phyloP scores from a whole-genome alignment of 495 filamentous ascomycete species.

The Aspergillus cristatus region DNA sequence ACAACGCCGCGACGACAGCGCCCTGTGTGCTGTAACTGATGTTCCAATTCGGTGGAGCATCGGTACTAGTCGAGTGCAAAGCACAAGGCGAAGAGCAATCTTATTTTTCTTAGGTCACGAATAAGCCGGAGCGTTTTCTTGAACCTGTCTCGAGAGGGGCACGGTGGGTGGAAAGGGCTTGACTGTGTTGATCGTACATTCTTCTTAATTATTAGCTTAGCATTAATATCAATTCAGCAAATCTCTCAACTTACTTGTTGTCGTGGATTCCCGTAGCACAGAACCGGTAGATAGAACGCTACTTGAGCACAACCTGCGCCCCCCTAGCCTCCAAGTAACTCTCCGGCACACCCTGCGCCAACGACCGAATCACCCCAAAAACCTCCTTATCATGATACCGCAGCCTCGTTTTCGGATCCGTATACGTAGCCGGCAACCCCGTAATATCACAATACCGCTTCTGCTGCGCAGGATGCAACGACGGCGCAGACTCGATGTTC shows the following conservation, averaged over 20 bases:
- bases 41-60: slow-evolving; percentile 32
- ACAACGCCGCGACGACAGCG: slow-evolving; percentile 53
- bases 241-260: too few relatives aligned
- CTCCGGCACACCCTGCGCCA: slow-evolving; percentile 74
- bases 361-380: slow-evolving; percentile 64
- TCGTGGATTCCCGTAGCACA: slow-evolving; percentile 3
- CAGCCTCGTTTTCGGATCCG: slow-evolving; percentile 86
- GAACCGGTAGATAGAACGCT: slow-evolving; percentile 13
- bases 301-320: slow-evolving; percentile 89
- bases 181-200: slow-evolving; percentile 73
- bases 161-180: slow-evolving; percentile 77
- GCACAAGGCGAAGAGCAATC: slow-evolving; percentile 46
- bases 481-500: slow-evolving; percentile 87
- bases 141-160: slow-evolving; percentile 65
- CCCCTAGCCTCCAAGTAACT: slow-evolving; percentile 81
- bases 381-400: slow-evolving; percentile 86
- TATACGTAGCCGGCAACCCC: slow-evolving; percentile 76
- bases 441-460: slow-evolving; percentile 93
- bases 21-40: slow-evolving; percentile 47
- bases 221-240: neutral
- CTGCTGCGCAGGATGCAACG: slow-evolving; percentile 60
- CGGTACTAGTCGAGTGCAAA: slow-evolving; percentile 43
- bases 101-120: slow-evolving; percentile 51
- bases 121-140: slow-evolving; percentile 94
- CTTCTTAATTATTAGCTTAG: slow-evolving; percentile 3